These are phyloP conservation scores for Dactylellina sp. DNA, from an alignment of 2,329 filamentous ascomycete genomes.

Conservation along the genomic window DNA sequence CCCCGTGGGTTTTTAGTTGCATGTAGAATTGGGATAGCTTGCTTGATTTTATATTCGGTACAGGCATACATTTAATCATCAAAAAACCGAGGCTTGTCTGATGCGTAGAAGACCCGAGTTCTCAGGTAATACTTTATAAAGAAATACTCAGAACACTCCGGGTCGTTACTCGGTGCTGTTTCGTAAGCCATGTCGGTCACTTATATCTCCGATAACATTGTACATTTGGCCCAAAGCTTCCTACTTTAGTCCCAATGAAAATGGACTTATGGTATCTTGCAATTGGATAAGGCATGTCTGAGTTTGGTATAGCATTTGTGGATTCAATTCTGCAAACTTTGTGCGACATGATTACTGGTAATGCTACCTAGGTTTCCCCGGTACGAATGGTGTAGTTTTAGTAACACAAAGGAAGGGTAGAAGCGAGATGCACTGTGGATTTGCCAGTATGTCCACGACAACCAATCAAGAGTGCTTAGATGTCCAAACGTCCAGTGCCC, in stretches of 20 bases:
- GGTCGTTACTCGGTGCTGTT: background rate
- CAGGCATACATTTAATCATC: constrained; percentile 23
- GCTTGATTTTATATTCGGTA: constrained; percentile 36
- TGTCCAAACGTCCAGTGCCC: no score
- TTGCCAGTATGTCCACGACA: no score
- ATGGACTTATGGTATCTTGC: constrained; percentile 43
- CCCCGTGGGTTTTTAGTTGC: no score
- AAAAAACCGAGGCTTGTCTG: constrained; percentile 22
- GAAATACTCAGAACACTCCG: constrained; percentile 7
- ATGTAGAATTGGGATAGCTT: constrained; percentile 24
- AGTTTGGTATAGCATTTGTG: constrained; percentile 12
- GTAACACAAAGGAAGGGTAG: no score
- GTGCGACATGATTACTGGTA: constrained; percentile 20
- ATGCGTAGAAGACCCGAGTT: constrained; percentile 26
- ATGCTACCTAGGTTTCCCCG: no score
- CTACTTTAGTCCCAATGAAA: constrained; percentile 29
- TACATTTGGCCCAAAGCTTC: constrained; percentile 21
- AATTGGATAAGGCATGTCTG: constrained; percentile 31
- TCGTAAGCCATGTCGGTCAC: constrained; percentile 43
- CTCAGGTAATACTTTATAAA: constrained; percentile 19
- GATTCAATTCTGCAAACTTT: constrained; percentile 33
- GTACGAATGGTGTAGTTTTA: no score
- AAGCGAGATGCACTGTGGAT: no score
- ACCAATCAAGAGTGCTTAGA: no score
- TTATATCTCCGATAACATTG: constrained; percentile 33